Evolutionary conservation across 768 basidiomycete genomes (phyloP).

Genomic region (Termitomyces sp.): DNA sequence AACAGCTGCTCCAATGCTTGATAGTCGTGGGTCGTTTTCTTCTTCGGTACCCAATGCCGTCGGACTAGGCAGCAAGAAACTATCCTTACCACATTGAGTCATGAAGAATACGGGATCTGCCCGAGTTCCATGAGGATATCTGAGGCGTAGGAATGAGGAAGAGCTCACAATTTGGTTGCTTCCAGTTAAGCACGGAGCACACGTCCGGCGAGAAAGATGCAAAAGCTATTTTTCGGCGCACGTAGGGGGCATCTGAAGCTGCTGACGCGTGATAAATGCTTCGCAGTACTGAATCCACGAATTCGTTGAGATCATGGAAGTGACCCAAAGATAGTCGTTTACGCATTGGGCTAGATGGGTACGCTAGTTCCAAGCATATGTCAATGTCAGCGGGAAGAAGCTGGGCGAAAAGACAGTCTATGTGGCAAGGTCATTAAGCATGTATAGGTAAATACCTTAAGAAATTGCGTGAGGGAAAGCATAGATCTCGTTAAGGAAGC

Average conservation of each 20-base stretch:
- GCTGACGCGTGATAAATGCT: constrained; percentile 70
- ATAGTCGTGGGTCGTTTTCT: constrained; percentile 43
- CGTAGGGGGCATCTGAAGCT: constrained; percentile 40
- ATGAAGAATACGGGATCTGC: constrained; percentile 95
- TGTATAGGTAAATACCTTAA: constrained; percentile 45
- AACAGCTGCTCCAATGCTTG: constrained; percentile 84
- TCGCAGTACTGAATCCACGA: constrained; percentile 80
- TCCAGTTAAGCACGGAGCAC: constrained; percentile 94
- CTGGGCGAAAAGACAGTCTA: constrained; percentile 27
- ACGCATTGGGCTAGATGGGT: constrained; percentile 49
- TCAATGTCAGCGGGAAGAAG: constrained; percentile 57
- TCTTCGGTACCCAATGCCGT: constrained; percentile 32
- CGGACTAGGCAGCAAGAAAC: constrained; percentile 28
- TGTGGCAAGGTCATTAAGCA: background rate
- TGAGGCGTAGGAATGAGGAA: background rate
- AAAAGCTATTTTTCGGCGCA: constrained; percentile 81
- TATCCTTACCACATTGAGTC: constrained; percentile 73
- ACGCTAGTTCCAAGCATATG: constrained; percentile 80
- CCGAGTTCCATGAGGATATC: background rate
- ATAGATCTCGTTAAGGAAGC: constrained; percentile 46
- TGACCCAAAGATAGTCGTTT: constrained; percentile 39
- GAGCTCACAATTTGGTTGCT: constrained; percentile 91
- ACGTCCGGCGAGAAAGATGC: constrained; percentile 88
- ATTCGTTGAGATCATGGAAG: constrained; percentile 67
- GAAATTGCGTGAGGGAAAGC: constrained; percentile 67